phyloP scores from a whole-genome alignment of 2,329 filamentous ascomycete species.

The Apiospora hydei region DNA sequence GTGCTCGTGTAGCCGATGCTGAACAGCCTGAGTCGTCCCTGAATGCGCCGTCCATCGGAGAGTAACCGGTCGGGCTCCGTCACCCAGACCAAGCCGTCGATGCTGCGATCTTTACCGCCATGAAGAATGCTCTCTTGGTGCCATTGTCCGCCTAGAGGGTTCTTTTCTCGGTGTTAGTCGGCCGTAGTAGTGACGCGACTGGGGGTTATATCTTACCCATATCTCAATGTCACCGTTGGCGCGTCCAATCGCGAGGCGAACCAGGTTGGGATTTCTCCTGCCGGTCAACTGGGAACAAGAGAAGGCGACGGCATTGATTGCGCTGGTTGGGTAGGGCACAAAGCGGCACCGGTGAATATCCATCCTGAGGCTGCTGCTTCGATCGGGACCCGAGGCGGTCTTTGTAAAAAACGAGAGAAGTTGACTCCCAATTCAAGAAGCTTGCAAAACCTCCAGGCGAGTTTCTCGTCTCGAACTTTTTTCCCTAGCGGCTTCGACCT shows the following conservation, averaged over 20 bases:
- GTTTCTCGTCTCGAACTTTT: slow-evolving; percentile 19
- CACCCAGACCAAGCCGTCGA: slow-evolving; percentile 92
- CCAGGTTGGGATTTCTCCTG: slow-evolving; percentile 60
- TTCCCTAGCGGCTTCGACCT: slow-evolving; percentile 5
- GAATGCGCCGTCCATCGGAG: slow-evolving; percentile 64
- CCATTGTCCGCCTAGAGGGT: slow-evolving; percentile 83
- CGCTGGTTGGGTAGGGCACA: slow-evolving; percentile 87
- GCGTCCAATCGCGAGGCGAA: slow-evolving; percentile 86
- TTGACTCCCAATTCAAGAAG: neutral
- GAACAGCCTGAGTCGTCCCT: slow-evolving; percentile 85
- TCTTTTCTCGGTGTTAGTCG: slow-evolving; percentile 44
- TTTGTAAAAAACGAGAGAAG: neutral
- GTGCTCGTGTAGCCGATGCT: slow-evolving; percentile 94
- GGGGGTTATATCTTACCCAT: slow-evolving; percentile 60
- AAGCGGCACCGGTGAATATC: slow-evolving; percentile 98
- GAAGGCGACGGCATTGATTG: slow-evolving; percentile 94
- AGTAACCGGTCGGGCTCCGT: slow-evolving; percentile 80
- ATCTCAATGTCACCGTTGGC: slow-evolving; percentile 97
- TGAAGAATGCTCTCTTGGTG: slow-evolving; percentile 86
- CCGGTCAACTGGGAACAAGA: slow-evolving; percentile 71
- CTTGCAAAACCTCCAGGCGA: slow-evolving; percentile 4
- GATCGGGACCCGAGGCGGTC: neutral
- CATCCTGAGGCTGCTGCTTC: slow-evolving; percentile 59
- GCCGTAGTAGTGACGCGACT: neutral
- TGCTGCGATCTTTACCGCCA: slow-evolving; percentile 83